These are phyloP conservation scores for Phytophthora brassicae DNA, from an alignment of 352 stramenopile genomes.

Conservation along the genomic window DNA sequence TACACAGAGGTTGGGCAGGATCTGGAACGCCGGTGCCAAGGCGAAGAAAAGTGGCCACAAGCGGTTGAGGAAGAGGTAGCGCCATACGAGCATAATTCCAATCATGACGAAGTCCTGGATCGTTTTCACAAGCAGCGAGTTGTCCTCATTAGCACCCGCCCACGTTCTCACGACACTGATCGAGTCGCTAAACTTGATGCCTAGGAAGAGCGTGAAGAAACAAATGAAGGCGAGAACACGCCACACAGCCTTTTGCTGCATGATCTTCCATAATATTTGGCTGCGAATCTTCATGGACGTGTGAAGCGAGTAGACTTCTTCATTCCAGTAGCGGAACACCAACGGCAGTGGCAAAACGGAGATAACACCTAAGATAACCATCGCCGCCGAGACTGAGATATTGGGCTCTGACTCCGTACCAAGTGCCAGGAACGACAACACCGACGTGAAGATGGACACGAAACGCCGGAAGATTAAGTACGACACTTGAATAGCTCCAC, in stretches of 20 bases:
- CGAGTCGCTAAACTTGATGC: conserved; percentile 59
- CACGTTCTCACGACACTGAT: conserved; percentile 41
- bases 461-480: conserved; percentile 68
- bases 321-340: conserved; percentile 59
- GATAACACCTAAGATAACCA: conserved; percentile 57
- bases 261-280: conserved; percentile 75
- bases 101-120: conserved; percentile 64
- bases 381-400: conserved; percentile 41
- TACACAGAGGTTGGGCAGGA: conserved; percentile 52
- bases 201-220: conserved; percentile 60
- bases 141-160: conserved; percentile 43
- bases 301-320: conserved; percentile 65
- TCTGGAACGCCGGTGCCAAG: conserved; percentile 46
- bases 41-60: conserved; percentile 62
- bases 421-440: conserved; percentile 53
- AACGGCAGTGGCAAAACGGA: conserved; percentile 52
- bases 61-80: conserved; percentile 59
- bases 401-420: conserved; percentile 37
- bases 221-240: conserved; percentile 65
- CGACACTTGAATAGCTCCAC: conserved; percentile 54
- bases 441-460: conserved; percentile 53
- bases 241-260: conserved; percentile 78
- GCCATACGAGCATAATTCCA: conserved; percentile 51
- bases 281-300: conserved; percentile 61
- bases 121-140: conserved; percentile 44